Evolutionary conservation across 31 red algal genomes (phyloP).

Genomic region (Odonthalia washingtoniensis): DNA sequence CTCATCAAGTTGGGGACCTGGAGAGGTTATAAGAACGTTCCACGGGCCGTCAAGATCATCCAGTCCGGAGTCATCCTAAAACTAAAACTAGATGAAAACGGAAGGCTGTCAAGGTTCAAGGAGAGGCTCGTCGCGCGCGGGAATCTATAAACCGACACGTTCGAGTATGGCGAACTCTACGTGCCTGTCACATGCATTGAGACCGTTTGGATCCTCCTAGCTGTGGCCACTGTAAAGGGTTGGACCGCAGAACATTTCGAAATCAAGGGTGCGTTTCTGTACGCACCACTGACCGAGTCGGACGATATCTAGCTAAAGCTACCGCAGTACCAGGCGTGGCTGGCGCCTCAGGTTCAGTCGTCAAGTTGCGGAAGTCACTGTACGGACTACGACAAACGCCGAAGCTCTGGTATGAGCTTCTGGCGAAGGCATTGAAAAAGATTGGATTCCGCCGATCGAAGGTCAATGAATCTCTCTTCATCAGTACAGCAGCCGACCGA

Average conservation of each 20-base stretch:
- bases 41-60: neutral
- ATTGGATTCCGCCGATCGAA: neutral
- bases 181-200: conserved; percentile 23
- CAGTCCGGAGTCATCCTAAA: conserved; percentile 29
- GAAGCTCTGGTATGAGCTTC: conserved; percentile 54
- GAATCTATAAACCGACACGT: conserved; percentile 10
- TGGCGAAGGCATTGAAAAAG: neutral
- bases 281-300: neutral
- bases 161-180: conserved; percentile 3
- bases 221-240: neutral
- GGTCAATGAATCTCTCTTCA: conserved; percentile 22
- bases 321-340: neutral
- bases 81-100: conserved; percentile 37
- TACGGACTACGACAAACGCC: conserved; percentile 50
- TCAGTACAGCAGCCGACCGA: neutral
- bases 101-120: conserved; percentile 17
- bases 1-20: conserved; percentile 20
- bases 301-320: neutral
- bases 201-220: neutral
- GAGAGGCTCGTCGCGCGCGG: conserved; percentile 35
- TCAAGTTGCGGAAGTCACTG: conserved; percentile 30
- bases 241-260: conserved; percentile 18
- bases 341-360: conserved; percentile 1
- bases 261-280: conserved; percentile 31
- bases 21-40: neutral